Conservation (phyloP, 2,329 filamentous ascomycete genomes). For the Talaromyces sp. region DNA sequence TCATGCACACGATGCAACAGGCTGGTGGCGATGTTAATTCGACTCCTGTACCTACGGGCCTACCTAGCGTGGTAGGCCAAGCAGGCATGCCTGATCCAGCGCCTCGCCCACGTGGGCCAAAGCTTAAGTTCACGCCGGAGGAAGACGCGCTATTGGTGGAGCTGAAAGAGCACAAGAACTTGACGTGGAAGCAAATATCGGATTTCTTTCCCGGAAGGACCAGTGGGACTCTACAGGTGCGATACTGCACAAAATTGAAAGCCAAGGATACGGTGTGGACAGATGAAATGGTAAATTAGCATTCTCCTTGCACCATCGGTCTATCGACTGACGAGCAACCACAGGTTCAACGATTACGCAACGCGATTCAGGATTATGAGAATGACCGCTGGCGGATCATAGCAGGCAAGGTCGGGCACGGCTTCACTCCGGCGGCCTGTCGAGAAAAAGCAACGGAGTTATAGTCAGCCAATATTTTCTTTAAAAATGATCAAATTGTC, state of each 20-base stretch:
- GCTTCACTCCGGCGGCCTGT: conserved; percentile 83
- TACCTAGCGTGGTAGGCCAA: conserved; percentile 81
- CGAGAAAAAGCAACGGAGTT: conserved; percentile 72
- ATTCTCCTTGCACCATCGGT: too few species aligned
- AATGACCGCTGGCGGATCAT: conserved; percentile 87
- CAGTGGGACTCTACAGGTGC: conserved; percentile 85
- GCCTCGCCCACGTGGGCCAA: conserved; percentile 75
- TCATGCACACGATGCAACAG: conserved; percentile 63
- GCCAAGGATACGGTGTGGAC: conserved; percentile 92
- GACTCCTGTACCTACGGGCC: conserved; percentile 52
- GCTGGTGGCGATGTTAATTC: conserved; percentile 48
- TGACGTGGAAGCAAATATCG: conserved; percentile 97
- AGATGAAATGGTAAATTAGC: conserved; percentile 70
- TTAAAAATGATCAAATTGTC: background rate
- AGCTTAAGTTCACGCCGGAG: conserved; percentile 89
- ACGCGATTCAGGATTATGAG: conserved; percentile 41
- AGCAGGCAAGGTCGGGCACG: conserved; percentile 82
- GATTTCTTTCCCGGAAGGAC: conserved; percentile 92
- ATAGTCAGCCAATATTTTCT: conserved; percentile 15
- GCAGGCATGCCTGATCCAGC: conserved; percentile 83
- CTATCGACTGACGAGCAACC: conserved; percentile 5
- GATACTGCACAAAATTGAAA: conserved; percentile 92
- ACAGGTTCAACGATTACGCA: conserved; percentile 38
- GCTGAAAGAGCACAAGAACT: conserved; percentile 87
- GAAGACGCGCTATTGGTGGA: conserved; percentile 85